phyloP scores from a whole-genome alignment of 768 basidiomycete genomes.

The Lactifluus subvellereus region DNA sequence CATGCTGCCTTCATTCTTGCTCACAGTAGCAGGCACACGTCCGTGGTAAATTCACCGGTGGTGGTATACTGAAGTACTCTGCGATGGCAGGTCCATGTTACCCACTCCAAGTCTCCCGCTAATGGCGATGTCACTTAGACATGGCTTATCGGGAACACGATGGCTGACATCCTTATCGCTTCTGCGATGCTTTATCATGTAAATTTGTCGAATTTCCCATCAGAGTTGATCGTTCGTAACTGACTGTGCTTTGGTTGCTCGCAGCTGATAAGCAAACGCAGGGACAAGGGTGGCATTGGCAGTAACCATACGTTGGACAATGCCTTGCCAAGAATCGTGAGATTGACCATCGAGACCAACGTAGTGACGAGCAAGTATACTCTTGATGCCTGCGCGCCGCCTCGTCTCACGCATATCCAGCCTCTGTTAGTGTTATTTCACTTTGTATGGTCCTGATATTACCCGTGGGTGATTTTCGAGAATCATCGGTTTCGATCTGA shows the following conservation, averaged over 20 bases:
- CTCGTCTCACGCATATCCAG: not conserved
- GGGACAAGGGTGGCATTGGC: not conserved
- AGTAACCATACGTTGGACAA: constrained; percentile 9
- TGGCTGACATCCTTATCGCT: constrained; percentile 4
- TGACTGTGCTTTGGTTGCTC: not conserved
- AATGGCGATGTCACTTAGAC: not conserved
- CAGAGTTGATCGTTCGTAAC: not conserved
- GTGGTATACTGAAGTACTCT: not conserved
- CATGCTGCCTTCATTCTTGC: not conserved
- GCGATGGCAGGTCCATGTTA: not conserved
- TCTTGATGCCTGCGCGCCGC: not conserved
- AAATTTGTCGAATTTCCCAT: not conserved
- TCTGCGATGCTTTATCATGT: constrained; percentile 8
- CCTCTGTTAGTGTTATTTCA: not conserved
- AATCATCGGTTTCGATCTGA: not conserved
- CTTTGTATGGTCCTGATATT: not conserved
- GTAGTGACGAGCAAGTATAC: constrained; percentile 17
- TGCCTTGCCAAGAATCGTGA: constrained; percentile 22
- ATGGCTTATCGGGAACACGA: constrained; percentile 5
- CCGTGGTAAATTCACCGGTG: not conserved
- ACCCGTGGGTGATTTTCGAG: not conserved
- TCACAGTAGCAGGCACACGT: not conserved
- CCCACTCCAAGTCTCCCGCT: not conserved
- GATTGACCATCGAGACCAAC: constrained; percentile 28
- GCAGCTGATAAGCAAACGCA: not conserved